Conservation (phyloP, 2,329 filamentous ascomycete species). For the Ceratocystiopsis sp. region DNA sequence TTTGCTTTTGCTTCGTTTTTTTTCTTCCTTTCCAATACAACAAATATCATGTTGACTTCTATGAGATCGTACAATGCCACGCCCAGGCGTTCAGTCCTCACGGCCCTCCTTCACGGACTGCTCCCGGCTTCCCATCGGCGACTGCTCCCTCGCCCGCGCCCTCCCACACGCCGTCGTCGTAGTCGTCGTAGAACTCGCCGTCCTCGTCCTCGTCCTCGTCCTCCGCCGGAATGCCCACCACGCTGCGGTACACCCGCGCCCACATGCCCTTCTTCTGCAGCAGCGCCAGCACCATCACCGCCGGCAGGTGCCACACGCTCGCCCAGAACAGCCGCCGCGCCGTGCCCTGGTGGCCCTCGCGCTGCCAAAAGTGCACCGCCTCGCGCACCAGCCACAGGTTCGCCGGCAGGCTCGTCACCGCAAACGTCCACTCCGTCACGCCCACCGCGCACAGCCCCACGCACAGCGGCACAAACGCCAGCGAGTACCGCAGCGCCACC, state of each 20-base stretch:
- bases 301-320: conserved; percentile 89
- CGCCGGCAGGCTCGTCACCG: conserved; percentile 61
- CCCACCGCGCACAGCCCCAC: conserved; percentile 59
- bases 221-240: conserved; percentile 40
- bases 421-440: conserved; percentile 74
- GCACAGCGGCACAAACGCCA: conserved; percentile 77
- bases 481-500: conserved; percentile 73
- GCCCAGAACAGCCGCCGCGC: conserved; percentile 89
- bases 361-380: conserved; percentile 65
- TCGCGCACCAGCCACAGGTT: conserved; percentile 76
- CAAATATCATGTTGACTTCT: too few relatives aligned
- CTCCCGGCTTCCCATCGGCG: too few relatives aligned
- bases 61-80: too few relatives aligned
- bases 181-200: conserved; percentile 12
- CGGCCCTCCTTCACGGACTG: too few relatives aligned
- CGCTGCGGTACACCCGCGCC: conserved; percentile 59
- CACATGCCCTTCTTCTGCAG: conserved; percentile 88
- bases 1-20: too few relatives aligned
- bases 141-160: too few relatives aligned
- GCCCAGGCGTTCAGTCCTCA: too few relatives aligned
- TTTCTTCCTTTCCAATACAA: too few relatives aligned
- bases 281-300: conserved; percentile 76
- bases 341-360: conserved; percentile 60
- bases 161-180: too few relatives aligned
- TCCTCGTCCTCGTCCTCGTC: conserved; percentile 33